Evolutionary conservation across 1,139 yeast genomes (phyloP).

Genomic region (Taphrina confusa): DNA sequence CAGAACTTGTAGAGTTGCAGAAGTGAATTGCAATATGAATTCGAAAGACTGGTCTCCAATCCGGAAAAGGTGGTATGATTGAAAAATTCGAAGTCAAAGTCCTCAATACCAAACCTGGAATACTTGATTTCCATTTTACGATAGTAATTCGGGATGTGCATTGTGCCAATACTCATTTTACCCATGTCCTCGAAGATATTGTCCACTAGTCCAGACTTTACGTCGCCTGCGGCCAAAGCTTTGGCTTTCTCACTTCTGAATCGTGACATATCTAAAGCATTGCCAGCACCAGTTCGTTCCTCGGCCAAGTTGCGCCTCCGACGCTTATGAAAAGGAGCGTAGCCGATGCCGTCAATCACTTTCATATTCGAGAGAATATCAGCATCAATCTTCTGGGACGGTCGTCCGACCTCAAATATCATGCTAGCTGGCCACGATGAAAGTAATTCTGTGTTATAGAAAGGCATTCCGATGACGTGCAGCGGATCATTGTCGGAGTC

Average conservation of each 20-base stretch:
- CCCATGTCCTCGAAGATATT: conserved; percentile 40
- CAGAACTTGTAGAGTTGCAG: conserved; percentile 80
- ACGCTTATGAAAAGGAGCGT: conserved; percentile 57
- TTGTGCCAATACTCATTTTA: conserved; percentile 39
- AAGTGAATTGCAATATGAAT: conserved; percentile 76
- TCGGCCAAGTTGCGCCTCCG: conserved; percentile 47
- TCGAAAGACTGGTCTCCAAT: conserved; percentile 79
- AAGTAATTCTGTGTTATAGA: conserved; percentile 71
- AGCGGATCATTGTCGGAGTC: conserved; percentile 52
- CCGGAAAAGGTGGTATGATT: conserved; percentile 80
- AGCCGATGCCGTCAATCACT: conserved; percentile 43
- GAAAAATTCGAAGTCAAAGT: conserved; percentile 85
- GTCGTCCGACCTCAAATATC: conserved; percentile 57
- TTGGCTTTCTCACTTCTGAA: conserved; percentile 69
- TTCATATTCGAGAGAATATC: conserved; percentile 44
- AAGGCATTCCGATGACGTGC: conserved; percentile 80
- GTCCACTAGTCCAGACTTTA: conserved; percentile 23
- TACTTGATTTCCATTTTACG: conserved; percentile 74
- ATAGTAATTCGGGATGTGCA: conserved; percentile 48
- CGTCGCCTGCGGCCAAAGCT: conserved; percentile 41
- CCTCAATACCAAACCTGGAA: conserved; percentile 89
- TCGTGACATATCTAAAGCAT: conserved; percentile 52
- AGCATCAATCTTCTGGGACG: conserved; percentile 44
- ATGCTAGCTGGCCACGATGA: conserved; percentile 76
- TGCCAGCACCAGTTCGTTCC: conserved; percentile 9